Conservation (phyloP, 371 early-diverging fungal genomes). For the Rhizopus microsporus region DNA sequence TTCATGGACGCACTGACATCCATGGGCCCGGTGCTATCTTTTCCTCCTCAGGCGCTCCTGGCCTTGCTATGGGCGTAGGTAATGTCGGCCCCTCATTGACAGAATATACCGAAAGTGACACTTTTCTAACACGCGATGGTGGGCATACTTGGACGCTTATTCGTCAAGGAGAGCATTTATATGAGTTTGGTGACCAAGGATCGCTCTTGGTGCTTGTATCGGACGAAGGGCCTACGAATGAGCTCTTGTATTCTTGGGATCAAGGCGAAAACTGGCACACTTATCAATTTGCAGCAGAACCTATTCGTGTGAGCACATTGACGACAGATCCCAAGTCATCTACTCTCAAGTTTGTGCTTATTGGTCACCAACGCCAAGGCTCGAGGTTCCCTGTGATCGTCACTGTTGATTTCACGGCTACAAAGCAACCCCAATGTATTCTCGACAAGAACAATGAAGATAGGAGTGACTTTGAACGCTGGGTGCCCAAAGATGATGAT, state of each 20-base stretch:
- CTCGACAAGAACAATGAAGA: slow-evolving; percentile 52
- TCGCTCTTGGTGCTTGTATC: slow-evolving; percentile 67
- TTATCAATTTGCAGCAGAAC: slow-evolving; percentile 44
- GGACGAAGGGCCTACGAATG: slow-evolving; percentile 75
- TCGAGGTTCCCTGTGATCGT: slow-evolving; percentile 36
- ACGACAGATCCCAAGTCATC: slow-evolving; percentile 63
- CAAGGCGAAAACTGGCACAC: slow-evolving; percentile 69
- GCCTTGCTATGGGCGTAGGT: slow-evolving; percentile 89
- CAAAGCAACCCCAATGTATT: slow-evolving; percentile 48
- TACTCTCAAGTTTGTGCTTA: slow-evolving; percentile 59
- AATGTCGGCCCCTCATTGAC: slow-evolving; percentile 74
- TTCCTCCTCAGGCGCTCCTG: slow-evolving; percentile 77
- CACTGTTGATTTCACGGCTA: slow-evolving; percentile 47
- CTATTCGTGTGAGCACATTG: slow-evolving; percentile 52
- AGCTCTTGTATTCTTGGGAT: slow-evolving; percentile 66
- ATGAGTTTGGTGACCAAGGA: slow-evolving; percentile 87
- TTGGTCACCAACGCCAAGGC: slow-evolving; percentile 38
- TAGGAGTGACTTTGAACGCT: slow-evolving; percentile 77
- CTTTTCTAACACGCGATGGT: slow-evolving; percentile 83
- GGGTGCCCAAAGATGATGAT: slow-evolving; percentile 69
- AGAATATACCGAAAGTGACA: slow-evolving; percentile 65
- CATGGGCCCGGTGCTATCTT: slow-evolving; percentile 67
- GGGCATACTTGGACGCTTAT: slow-evolving; percentile 76
- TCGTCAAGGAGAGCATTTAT: slow-evolving; percentile 55
- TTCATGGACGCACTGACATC: slow-evolving; percentile 75